Evolutionary conservation across 306 rosid genomes (phyloP).

Genomic region (Biancaea sappan): DNA sequence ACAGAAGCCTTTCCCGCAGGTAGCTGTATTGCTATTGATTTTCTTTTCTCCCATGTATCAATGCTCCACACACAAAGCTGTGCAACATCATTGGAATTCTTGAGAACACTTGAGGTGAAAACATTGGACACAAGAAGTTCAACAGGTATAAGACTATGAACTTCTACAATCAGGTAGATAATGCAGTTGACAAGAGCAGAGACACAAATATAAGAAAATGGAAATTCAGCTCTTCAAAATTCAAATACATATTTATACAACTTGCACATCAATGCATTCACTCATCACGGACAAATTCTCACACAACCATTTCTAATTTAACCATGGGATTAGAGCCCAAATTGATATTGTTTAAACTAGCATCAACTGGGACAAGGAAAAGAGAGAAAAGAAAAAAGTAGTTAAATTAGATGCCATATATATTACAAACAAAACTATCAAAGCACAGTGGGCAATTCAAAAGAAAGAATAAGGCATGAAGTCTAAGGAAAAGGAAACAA

Average conservation of each 20-base stretch:
- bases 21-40: conserved; percentile 60
- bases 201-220: conserved; percentile 8
- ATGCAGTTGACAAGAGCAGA: conserved; percentile 8
- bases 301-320: background rate
- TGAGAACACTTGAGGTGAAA: conserved; percentile 19
- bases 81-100: conserved; percentile 30
- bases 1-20: conserved; percentile 71
- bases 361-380: background rate
- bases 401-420: background rate
- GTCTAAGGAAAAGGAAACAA: conserved; percentile 3
- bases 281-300: background rate
- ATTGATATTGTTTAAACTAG: background rate
- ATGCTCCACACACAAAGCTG: conserved; percentile 90
- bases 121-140: background rate
- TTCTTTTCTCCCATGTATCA: conserved; percentile 96
- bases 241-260: background rate
- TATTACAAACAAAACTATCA: background rate
- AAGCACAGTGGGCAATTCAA: background rate
- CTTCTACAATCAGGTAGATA: background rate
- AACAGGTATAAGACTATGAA: background rate
- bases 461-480: background rate
- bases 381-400: background rate
- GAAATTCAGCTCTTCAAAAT: conserved; percentile 4
- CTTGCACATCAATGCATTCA: conserved; percentile 24
- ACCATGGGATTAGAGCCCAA: background rate